These are phyloP conservation scores for Melastoma candidum DNA, from an alignment of 441 rosid genomes.

Conservation along the genomic window DNA sequence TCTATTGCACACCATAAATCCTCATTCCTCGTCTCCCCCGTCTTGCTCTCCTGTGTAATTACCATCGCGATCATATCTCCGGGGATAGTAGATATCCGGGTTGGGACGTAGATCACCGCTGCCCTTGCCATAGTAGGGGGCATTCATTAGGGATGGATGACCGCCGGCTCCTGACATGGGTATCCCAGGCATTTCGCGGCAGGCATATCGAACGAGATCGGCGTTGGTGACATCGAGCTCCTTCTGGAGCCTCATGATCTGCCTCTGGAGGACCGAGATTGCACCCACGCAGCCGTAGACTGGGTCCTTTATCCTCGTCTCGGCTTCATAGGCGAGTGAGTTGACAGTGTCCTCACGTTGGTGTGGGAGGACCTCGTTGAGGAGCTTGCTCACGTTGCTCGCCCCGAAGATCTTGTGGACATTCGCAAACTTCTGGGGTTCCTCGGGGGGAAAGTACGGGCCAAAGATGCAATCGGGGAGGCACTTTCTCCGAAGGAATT, in stretches of 20 bases:
- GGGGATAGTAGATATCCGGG: too few species aligned
- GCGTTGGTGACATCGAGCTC: constrained; percentile 14
- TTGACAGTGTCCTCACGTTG: constrained; percentile 17
- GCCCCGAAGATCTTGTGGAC: constrained; percentile 19
- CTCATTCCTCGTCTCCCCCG: too few species aligned
- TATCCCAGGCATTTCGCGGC: constrained; percentile 2
- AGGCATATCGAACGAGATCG: constrained; percentile 13
- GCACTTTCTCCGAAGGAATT: constrained; percentile 18
- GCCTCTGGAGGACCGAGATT: constrained; percentile 15
- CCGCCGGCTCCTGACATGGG: too few species aligned
- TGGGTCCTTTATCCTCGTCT: constrained; percentile 17
- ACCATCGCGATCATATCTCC: too few species aligned
- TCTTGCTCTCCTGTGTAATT: too few species aligned
- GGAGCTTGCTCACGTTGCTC: constrained; percentile 20
- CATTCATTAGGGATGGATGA: too few species aligned
- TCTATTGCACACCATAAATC: too few species aligned
- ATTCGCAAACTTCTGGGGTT: constrained; percentile 18
- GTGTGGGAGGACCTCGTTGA: constrained; percentile 16
- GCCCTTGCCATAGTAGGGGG: too few species aligned
- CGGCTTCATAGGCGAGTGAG: constrained; percentile 18
- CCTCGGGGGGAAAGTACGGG: constrained; percentile 19
- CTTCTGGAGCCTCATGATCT: constrained; percentile 14
- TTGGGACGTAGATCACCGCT: too few species aligned
- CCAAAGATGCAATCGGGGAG: constrained; percentile 18
- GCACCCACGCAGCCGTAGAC: constrained; percentile 17